These are phyloP conservation scores for Sonneratia alba DNA, from an alignment of 345 rosid species.

Conservation along the genomic window DNA sequence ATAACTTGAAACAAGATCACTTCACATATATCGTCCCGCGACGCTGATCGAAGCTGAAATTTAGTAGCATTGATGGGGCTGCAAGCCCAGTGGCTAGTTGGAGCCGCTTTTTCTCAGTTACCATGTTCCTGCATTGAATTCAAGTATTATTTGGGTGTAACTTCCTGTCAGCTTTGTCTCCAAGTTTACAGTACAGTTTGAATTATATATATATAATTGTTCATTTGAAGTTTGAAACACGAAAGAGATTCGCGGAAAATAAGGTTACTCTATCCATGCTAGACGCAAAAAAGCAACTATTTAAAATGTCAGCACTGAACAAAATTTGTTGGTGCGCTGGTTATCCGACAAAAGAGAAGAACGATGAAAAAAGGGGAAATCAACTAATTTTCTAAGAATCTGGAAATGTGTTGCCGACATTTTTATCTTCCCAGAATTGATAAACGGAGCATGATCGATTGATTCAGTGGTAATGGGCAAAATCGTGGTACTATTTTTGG, in stretches of 20 bases:
- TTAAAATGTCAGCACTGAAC: background rate
- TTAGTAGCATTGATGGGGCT: background rate
- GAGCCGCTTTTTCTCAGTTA: background rate
- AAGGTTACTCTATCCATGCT: background rate
- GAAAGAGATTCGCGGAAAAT: background rate
- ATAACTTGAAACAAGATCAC: too few species aligned
- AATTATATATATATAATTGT: background rate
- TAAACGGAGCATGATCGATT: too few species aligned
- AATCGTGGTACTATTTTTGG: too few species aligned
- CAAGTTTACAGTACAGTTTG: background rate
- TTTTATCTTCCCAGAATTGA: too few species aligned
- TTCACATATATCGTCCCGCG: background rate
- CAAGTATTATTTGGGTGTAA: background rate
- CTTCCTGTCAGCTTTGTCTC: background rate
- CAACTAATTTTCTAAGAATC: too few species aligned
- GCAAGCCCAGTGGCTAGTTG: background rate
- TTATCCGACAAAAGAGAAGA: too few species aligned
- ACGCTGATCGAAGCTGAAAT: background rate
- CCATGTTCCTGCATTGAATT: conserved; percentile 1
- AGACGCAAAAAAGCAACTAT: background rate
- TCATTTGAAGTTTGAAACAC: background rate
- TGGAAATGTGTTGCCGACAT: too few species aligned
- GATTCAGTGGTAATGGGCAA: too few species aligned
- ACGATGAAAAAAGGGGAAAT: too few species aligned
- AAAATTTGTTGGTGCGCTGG: background rate